Evolutionary conservation across 2,329 filamentous ascomycete genomes (phyloP).

Genomic region (Paradendryphiella salina): DNA sequence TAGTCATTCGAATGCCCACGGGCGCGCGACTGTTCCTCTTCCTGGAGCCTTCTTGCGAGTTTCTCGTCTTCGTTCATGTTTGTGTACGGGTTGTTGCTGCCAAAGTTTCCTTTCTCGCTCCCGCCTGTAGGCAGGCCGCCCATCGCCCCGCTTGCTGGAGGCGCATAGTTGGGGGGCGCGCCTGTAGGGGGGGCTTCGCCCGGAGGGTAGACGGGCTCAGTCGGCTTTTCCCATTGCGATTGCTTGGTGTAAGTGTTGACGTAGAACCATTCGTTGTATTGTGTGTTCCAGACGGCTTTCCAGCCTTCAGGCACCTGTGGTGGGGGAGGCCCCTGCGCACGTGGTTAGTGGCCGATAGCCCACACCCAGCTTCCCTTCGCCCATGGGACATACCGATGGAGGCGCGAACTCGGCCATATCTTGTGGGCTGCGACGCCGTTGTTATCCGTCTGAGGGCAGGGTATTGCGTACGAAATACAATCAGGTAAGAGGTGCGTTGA

Average conservation of each 20-base stretch:
- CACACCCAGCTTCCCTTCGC: slow-evolving; percentile 3
- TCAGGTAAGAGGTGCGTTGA: background rate
- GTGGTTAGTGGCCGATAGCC: slow-evolving; percentile 12
- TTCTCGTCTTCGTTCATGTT: slow-evolving; percentile 68
- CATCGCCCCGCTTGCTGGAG: slow-evolving; percentile 47
- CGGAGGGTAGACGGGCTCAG: slow-evolving; percentile 64
- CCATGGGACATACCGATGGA: slow-evolving; percentile 34
- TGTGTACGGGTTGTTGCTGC: slow-evolving; percentile 71
- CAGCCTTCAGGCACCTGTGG: slow-evolving; percentile 74
- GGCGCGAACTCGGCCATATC: slow-evolving; percentile 44
- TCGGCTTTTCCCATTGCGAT: slow-evolving; percentile 89
- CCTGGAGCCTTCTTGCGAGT: slow-evolving; percentile 76
- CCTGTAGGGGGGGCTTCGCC: slow-evolving; percentile 56
- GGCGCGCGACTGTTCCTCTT: slow-evolving; percentile 73
- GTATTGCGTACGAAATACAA: no score
- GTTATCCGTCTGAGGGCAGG: background rate
- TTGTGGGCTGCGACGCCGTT: background rate
- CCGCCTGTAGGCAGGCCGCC: slow-evolving; percentile 36
- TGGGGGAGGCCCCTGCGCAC: slow-evolving; percentile 56
- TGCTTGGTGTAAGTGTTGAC: slow-evolving; percentile 85
- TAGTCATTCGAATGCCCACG: slow-evolving; percentile 47
- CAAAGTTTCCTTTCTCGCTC: slow-evolving; percentile 52
- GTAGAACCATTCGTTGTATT: slow-evolving; percentile 94
- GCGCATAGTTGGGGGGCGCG: slow-evolving; percentile 69
- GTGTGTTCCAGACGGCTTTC: slow-evolving; percentile 79